Evolutionary conservation across 208 protist genomes (phyloP).

Genomic region (Wallacemonas rigidus): DNA sequence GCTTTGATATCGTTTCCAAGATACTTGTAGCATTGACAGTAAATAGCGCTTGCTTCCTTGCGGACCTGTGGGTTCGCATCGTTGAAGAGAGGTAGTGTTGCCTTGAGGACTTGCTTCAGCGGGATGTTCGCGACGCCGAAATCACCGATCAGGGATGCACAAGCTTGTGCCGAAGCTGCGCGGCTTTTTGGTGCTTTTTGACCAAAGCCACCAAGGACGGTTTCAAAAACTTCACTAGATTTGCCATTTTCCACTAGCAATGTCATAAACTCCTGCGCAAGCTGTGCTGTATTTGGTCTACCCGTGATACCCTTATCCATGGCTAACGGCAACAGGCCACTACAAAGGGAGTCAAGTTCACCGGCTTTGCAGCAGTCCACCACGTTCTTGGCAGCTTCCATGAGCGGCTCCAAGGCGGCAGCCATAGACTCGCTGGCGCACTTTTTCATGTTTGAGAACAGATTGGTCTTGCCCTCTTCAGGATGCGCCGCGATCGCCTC

Average conservation of each 20-base stretch:
- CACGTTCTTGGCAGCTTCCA: constrained; percentile 55
- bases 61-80: constrained; percentile 78
- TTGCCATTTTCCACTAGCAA: constrained; percentile 54
- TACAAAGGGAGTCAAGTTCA: constrained; percentile 41
- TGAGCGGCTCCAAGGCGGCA: constrained; percentile 60
- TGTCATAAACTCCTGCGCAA: constrained; percentile 47
- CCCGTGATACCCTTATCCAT: constrained; percentile 86
- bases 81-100: constrained; percentile 83
- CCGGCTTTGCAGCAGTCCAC: constrained; percentile 38
- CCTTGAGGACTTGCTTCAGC: constrained; percentile 64
- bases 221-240: constrained; percentile 49
- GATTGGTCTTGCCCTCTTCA: constrained; percentile 20
- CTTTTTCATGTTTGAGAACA: constrained; percentile 47
- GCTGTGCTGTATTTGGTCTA: constrained; percentile 55
- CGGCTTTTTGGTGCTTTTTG: constrained; percentile 73
- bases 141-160: constrained; percentile 56
- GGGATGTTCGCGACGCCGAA: constrained; percentile 73
- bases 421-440: constrained; percentile 56
- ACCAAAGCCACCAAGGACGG: constrained; percentile 44
- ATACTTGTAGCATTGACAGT: constrained; percentile 86
- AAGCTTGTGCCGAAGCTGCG: constrained; percentile 50
- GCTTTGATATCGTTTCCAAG: constrained; percentile 71
- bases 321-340: constrained; percentile 35
- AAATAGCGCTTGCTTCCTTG: constrained; percentile 67
- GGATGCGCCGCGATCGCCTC: constrained; percentile 47